A percentile compares a stretch with the other conserved stretches of the same genome.
Evolutionary conservation across 2,329 filamentous ascomycete genomes (phyloP).

Genomic region (Aspergillus sp.): DNA sequence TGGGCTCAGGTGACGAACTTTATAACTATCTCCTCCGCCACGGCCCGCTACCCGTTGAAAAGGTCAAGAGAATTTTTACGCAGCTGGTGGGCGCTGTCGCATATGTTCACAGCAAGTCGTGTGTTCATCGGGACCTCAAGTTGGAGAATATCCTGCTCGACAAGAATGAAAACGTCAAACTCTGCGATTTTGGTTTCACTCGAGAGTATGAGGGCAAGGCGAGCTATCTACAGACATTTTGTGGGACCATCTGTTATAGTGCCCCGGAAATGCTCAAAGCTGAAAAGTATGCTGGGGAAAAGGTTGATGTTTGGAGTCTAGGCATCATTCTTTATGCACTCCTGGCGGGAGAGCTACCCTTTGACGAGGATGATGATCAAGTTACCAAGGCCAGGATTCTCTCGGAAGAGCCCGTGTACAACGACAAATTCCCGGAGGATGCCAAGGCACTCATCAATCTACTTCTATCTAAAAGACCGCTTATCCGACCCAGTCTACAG

Average conservation of each 20-base stretch:
- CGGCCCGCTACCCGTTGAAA: conserved; percentile 75
- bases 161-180: conserved; percentile 94
- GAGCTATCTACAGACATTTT: conserved; percentile 95
- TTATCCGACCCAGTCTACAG: conserved; percentile 73
- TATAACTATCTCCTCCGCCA: conserved; percentile 92
- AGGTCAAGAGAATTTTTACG: conserved; percentile 92
- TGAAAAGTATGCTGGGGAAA: conserved; percentile 96
- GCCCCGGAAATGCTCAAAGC: conserved; percentile 98
- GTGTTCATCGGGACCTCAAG: conserved; percentile 94
- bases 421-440: conserved; percentile 71
- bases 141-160: conserved; percentile 95
- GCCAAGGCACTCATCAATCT: conserved; percentile 71
- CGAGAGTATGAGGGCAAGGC: conserved; percentile 93
- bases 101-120: conserved; percentile 92
- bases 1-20: conserved; percentile 73
- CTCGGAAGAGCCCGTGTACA: conserved; percentile 78
- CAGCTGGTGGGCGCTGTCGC: conserved; percentile 91
- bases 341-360: conserved; percentile 77
- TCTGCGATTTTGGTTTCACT: conserved; percentile 97
- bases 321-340: conserved; percentile 86
- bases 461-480: conserved; percentile 84
- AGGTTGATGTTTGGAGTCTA: conserved; percentile 97
- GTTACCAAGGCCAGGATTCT: conserved; percentile 82
- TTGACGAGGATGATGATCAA: conserved; percentile 91
- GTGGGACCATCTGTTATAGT: conserved; percentile 95